A percentile compares a stretch with the other conserved stretches of the same genome.
phyloP scores from a whole-genome alignment of 1,139 yeast genomes.

The Lodderomyces margitis region DNA sequence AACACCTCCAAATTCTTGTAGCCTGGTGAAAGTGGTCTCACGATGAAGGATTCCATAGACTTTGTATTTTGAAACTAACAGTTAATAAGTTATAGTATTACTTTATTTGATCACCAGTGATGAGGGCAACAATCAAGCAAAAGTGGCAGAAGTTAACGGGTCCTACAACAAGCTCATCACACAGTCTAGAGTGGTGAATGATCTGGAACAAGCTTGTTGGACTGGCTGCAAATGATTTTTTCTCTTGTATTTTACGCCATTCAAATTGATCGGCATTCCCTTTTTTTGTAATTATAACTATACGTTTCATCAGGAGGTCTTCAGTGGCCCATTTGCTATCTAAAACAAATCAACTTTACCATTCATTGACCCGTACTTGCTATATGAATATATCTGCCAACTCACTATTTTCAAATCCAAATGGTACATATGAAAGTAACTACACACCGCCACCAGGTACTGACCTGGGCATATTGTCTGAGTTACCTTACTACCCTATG shows the following conservation, averaged over 20 bases:
- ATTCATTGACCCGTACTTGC: neutral
- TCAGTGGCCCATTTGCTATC: neutral
- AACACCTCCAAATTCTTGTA: too few relatives aligned
- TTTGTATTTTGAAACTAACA: neutral
- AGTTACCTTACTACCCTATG: constrained; percentile 25
- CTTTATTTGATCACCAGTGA: too few relatives aligned
- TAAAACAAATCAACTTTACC: neutral
- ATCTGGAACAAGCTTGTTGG: too few relatives aligned
- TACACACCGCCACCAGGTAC: neutral
- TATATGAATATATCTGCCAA: constrained; percentile 2
- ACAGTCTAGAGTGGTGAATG: too few relatives aligned
- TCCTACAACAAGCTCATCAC: too few relatives aligned
- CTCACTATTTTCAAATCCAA: constrained; percentile 3
- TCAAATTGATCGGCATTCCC: too few relatives aligned
- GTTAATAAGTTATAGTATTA: too few relatives aligned
- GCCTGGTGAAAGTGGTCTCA: too few relatives aligned
- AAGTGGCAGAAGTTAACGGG: too few relatives aligned
- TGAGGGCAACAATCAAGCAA: too few relatives aligned
- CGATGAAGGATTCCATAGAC: too few relatives aligned
- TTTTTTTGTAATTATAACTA: constrained; percentile 7
- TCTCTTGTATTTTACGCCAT: too few relatives aligned
- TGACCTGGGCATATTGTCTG: constrained; percentile 6
- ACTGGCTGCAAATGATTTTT: constrained; percentile 8
- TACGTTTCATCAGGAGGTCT: constrained; percentile 2
- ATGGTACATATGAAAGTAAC: neutral